A percentile compares a stretch with the other conserved stretches of the same genome.
These are phyloP conservation scores for Cladosporium halotolerans DNA, from an alignment of 2,329 filamentous ascomycete genomes.

Conservation along the genomic window DNA sequence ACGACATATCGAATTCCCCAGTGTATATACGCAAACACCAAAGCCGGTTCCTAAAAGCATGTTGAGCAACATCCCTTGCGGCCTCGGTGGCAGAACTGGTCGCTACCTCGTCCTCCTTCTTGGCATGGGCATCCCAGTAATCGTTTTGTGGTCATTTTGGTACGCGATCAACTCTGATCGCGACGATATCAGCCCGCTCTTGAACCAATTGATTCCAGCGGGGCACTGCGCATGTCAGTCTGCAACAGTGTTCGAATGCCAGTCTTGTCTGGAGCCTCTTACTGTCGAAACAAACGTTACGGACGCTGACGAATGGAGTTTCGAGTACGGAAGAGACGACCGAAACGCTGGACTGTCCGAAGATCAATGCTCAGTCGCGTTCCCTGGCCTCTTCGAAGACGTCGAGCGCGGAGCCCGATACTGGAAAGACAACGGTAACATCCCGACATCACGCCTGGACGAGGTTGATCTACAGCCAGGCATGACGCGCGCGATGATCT, in stretches of 20 bases:
- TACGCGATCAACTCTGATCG: conserved; percentile 18
- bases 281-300: conserved; percentile 11
- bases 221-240: conserved; percentile 17
- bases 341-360: conserved; percentile 14
- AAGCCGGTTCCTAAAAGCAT: neutral
- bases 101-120: conserved; percentile 7
- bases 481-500: conserved; percentile 26
- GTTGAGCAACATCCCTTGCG: neutral
- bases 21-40: too few species aligned
- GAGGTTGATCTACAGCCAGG: conserved; percentile 22
- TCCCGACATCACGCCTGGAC: conserved; percentile 8
- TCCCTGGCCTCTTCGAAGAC: conserved; percentile 22
- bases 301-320: conserved; percentile 13
- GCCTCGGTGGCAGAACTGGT: neutral
- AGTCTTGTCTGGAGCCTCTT: conserved; percentile 15
- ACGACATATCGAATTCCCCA: neutral
- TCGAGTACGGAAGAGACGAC: conserved; percentile 14
- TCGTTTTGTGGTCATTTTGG: conserved; percentile 16
- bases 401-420: conserved; percentile 19
- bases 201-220: conserved; percentile 19
- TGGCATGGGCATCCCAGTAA: conserved; percentile 4
- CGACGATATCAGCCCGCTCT: conserved; percentile 17
- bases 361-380: conserved; percentile 20
- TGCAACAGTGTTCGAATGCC: conserved; percentile 17
- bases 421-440: conserved; percentile 15